Conservation (phyloP, 352 stramenopile genomes). For the Globisporangium recalcitrans region DNA sequence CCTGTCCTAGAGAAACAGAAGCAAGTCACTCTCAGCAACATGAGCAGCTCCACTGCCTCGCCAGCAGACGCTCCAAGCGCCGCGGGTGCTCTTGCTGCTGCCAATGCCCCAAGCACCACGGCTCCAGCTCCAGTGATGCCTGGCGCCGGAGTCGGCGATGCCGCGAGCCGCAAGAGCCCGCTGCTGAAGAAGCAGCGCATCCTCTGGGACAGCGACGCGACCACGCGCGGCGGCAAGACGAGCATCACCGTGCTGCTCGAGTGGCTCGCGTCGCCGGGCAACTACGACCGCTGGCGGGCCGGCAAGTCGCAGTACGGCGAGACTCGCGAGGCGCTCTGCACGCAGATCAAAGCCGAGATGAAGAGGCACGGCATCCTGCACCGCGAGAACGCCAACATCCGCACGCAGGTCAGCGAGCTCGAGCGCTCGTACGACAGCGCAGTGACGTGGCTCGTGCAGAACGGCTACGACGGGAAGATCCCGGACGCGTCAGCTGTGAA, state of each 20-base stretch:
- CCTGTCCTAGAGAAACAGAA: not conserved
- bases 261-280: slow-evolving; percentile 55
- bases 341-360: slow-evolving; percentile 67
- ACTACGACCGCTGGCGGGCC: slow-evolving; percentile 64
- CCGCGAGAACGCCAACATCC: slow-evolving; percentile 76
- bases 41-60: not conserved
- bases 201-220: slow-evolving; percentile 71
- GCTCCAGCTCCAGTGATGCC: not conserved
- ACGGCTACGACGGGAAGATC: slow-evolving; percentile 31
- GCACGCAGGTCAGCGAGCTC: slow-evolving; percentile 74
- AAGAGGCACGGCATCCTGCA: slow-evolving; percentile 54
- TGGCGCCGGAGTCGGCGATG: not conserved
- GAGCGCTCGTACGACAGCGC: slow-evolving; percentile 58
- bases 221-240: slow-evolving; percentile 59
- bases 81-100: not conserved
- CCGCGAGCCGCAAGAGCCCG: not conserved
- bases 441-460: slow-evolving; percentile 46
- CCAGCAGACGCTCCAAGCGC: not conserved
- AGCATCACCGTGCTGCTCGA: slow-evolving; percentile 64
- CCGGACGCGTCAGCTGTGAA: slow-evolving; percentile 15
- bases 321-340: slow-evolving; percentile 65
- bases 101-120: not conserved
- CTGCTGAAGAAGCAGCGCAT: slow-evolving; percentile 50
- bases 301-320: slow-evolving; percentile 63
- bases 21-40: not conserved